Base-by-base conservation (phyloP, 345 rosid species). In the Citrus unshiu region DNA sequence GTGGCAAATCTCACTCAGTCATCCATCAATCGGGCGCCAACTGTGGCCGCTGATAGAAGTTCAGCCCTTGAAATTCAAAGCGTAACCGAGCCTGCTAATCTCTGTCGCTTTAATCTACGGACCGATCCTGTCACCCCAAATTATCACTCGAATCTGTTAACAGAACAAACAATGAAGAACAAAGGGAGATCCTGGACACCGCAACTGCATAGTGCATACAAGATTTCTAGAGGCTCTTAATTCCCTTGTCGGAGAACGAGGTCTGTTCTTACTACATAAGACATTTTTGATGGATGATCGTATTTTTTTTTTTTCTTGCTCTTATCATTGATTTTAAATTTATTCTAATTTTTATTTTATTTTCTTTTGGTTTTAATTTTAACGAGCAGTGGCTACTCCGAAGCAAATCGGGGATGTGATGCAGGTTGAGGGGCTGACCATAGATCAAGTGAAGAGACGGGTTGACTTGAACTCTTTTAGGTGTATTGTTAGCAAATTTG, bases 371-470 rank as follows among this genome's bases (percentile, higher is more conserved):
- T 61, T 19, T 61, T 12, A 58, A 22, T 58, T 30, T 63, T 51
- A n/a, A 70, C 32, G 40, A 56, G 75, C 78, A 80, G 87, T 65
- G 62, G 89, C 87, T 39, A 84, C 87, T 18, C 89, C 87, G 4
- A 86, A 80, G 78, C 81, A 75, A 40, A 78, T 80, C 29, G 80
- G 71, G 56, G 79, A 76, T 12, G 9, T 51, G 4, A 84, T 87
- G 82, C 65, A 74, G 39, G 82, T 84, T 25, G 83, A 76, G 24
- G 86, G 82, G 60, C 80, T 82, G 21, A 81, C 87, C 14, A 84
- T 39, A 7, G 79, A 84, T 73, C 85, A 84, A 75, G 82, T 86
- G 49, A 86, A 86, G 61, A 86, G 87, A 72, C 86, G 81, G 86
- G 88, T 83, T 68, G 29, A 32, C 29, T 60, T 69, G 39, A 34